Evolutionary conservation across 2,329 filamentous ascomycete genomes (phyloP), one percentile per base, ranked within the genome.

Genomic region (Simplicillium sp.): DNA sequence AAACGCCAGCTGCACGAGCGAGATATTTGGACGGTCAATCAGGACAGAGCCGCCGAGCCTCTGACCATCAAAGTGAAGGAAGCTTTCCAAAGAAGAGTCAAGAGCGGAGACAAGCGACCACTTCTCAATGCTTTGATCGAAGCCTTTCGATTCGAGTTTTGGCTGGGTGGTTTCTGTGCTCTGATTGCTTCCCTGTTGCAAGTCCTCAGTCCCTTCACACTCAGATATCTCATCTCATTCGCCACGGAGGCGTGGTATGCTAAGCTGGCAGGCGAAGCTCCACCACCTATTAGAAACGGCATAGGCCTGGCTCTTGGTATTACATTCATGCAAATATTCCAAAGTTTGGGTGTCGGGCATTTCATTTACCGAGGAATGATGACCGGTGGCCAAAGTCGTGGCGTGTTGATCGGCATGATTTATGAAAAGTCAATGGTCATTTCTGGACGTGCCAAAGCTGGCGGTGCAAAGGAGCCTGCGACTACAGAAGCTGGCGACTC

Each of bases 281-380:
- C 71, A 1, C 90, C 92, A 1, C 57, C 75, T 39, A 80, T 97
- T 38, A 81, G 81, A 3, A 69, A 71, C 36, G 92, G 90, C 16
- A 67, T 97, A 42, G 90, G 89, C 0, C 67, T 95, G 28, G 88
- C 88, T 2, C 60, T 97, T 42, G 90, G 86, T 8, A 82, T 97
- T 42, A 88, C 85, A 1, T 59, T 73, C 34, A 92, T 97, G 87
- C 89, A 96, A 59, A 71, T 89, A 15, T 55, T 82, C 11, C 87
- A 94, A 61, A 90, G 84, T 57, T 55, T 94, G 48, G 78, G 79
- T 18, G 87, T 81, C 2, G 94, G 89, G 54, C 90, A 97, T 55
- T 96, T 94, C 64, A 82, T 97, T 54, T 97, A 90, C 54, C 79
- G 82, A 16, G 88, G 90, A 16, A 94, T 95, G 84, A 81, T 94